phyloP scores from a whole-genome alignment of 2,329 filamentous ascomycete genomes.

The Penicillium sp. region DNA sequence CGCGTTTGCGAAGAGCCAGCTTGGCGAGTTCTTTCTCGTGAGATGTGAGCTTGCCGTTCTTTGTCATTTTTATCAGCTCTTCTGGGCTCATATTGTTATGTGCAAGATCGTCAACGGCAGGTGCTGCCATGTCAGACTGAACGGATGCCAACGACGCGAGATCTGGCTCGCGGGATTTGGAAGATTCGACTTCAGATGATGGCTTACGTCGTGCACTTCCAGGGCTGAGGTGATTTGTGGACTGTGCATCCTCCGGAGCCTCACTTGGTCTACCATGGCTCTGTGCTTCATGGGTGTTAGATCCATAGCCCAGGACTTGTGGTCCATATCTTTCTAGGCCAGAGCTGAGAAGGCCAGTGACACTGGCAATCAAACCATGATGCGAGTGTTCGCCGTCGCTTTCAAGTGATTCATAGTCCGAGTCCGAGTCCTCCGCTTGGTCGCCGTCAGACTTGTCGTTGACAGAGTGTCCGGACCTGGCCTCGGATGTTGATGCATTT shows the following conservation, averaged over 20 bases:
- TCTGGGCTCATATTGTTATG: conserved; percentile 22
- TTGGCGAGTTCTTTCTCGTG: conserved; percentile 49
- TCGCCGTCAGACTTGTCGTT: conserved; percentile 10
- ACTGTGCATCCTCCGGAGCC: not conserved
- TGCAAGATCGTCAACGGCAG: conserved; percentile 19
- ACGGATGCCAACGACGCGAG: conserved; percentile 18
- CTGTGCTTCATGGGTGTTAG: conserved; percentile 18
- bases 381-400: conserved; percentile 25
- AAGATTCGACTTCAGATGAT: not conserved
- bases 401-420: conserved; percentile 16
- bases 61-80: conserved; percentile 29
- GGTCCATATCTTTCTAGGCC: conserved; percentile 55
- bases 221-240: not conserved
- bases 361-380: conserved; percentile 39
- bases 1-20: conserved; percentile 42
- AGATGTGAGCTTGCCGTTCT: conserved; percentile 35
- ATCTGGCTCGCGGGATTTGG: conserved; percentile 14
- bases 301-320: conserved; percentile 55
- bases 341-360: conserved; percentile 40
- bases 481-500: not conserved
- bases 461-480: not conserved
- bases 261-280: conserved; percentile 6
- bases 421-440: conserved; percentile 19
- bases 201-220: not conserved
- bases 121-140: conserved; percentile 21